Evolutionary conservation across 495 filamentous ascomycete genomes (phyloP).

Genomic region (Podospora didyma): DNA sequence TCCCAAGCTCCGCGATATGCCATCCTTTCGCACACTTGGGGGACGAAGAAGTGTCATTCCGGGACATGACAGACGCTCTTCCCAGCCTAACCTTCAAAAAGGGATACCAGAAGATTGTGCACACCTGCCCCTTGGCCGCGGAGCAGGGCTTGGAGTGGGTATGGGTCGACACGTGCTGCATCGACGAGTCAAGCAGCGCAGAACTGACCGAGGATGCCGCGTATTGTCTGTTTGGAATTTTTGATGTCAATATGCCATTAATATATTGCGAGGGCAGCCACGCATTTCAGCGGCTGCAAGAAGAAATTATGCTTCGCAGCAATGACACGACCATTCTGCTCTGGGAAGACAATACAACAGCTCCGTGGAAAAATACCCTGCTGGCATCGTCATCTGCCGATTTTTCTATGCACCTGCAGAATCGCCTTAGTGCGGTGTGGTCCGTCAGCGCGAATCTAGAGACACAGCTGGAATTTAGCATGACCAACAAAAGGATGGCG

Average conservation of each 20-base stretch:
- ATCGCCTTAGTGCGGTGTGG: not conserved
- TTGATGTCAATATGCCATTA: conserved; percentile 25
- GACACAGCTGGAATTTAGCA: not conserved
- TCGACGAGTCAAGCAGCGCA: conserved; percentile 30
- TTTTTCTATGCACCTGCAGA: not conserved
- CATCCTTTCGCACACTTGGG: conserved; percentile 40
- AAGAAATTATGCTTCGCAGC: conserved; percentile 19
- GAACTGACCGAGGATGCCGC: conserved; percentile 28
- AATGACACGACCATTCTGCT: conserved; percentile 20
- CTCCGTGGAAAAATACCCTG: not conserved
- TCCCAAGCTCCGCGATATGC: conserved; percentile 25
- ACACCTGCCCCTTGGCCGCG: conserved; percentile 3
- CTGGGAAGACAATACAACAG: conserved; percentile 5
- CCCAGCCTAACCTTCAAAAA: not conserved
- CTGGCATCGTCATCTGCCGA: not conserved
- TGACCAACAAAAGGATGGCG: not conserved
- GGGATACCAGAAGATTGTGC: conserved; percentile 3
- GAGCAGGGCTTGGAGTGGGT: conserved; percentile 7
- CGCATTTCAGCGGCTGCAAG: conserved; percentile 23
- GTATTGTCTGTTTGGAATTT: conserved; percentile 24
- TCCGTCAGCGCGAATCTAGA: not conserved
- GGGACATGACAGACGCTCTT: not conserved
- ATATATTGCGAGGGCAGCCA: conserved; percentile 25
- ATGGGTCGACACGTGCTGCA: conserved; percentile 31
- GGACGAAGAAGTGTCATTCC: conserved; percentile 24